Conservation (phyloP, 2,329 filamentous ascomycete genomes). For the Elsinoe australis region DNA sequence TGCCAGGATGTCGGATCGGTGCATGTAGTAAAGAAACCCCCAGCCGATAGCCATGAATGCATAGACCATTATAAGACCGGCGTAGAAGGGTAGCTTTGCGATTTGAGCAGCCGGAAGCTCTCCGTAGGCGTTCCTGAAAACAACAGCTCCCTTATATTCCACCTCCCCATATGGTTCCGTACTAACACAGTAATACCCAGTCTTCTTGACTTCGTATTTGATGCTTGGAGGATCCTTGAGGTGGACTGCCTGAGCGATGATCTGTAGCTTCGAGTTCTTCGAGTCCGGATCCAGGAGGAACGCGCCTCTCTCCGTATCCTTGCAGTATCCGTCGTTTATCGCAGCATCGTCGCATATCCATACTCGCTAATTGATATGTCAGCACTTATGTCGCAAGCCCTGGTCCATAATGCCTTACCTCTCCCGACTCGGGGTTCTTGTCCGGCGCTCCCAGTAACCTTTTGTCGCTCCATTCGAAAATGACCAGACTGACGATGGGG, state of each 20-base stretch:
- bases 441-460: constrained; percentile 63
- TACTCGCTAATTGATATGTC: constrained; percentile 42
- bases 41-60: constrained; percentile 80
- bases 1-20: constrained; percentile 85
- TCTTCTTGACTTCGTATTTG: constrained; percentile 79
- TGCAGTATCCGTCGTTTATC: constrained; percentile 64
- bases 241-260: constrained; percentile 74
- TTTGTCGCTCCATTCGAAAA: constrained; percentile 92
- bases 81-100: constrained; percentile 94
- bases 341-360: constrained; percentile 70
- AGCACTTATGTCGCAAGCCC: constrained; percentile 15
- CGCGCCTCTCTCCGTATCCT: constrained; percentile 67
- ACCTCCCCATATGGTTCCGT: constrained; percentile 61
- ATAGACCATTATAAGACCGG: constrained; percentile 87
- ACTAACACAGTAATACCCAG: constrained; percentile 91
- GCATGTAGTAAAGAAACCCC: constrained; percentile 92
- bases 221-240: constrained; percentile 66
- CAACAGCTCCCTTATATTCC: constrained; percentile 72
- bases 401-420: constrained; percentile 37
- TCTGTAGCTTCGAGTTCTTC: constrained; percentile 59
- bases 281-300: constrained; percentile 77
- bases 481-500: constrained; percentile 71
- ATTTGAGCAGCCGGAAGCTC: constrained; percentile 94
- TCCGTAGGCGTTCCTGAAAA: constrained; percentile 93
- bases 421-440: constrained; percentile 44